These are phyloP conservation scores for Hylodesmum podocarpum DNA, from an alignment of 306 rosid species.

Conservation along the genomic window DNA sequence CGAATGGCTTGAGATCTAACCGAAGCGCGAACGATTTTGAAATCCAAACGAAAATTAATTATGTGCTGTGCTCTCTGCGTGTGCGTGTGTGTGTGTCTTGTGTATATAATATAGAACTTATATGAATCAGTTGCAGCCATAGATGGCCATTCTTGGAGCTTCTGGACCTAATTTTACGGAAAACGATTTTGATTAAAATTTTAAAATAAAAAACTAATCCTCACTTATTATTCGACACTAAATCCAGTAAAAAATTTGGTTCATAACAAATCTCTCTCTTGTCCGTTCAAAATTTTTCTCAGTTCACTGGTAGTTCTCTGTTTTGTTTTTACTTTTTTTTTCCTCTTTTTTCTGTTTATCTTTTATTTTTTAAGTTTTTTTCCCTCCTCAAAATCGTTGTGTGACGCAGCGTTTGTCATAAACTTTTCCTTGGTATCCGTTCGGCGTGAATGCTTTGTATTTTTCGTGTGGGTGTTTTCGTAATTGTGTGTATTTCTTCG, in stretches of 20 bases:
- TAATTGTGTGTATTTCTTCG: background rate
- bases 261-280: background rate
- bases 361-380: background rate
- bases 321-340: background rate
- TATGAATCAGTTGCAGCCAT: conserved; percentile 41
- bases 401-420: background rate
- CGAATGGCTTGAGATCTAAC: conserved; percentile 32
- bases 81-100: background rate
- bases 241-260: background rate
- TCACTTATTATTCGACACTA: background rate
- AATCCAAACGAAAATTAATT: conserved; percentile 28
- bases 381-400: no score
- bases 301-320: background rate
- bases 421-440: background rate
- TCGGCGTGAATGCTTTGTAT: background rate
- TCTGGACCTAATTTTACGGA: conserved; percentile 35
- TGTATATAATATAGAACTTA: conserved; percentile 32
- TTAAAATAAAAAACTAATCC: background rate
- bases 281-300: background rate
- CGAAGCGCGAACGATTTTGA: background rate
- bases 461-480: background rate
- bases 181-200: conserved; percentile 22
- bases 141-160: conserved; percentile 45
- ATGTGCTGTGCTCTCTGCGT: conserved; percentile 25
- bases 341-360: background rate